Base-by-base conservation (phyloP, 179 eudicot species). In the Silene noctiflora region DNA sequence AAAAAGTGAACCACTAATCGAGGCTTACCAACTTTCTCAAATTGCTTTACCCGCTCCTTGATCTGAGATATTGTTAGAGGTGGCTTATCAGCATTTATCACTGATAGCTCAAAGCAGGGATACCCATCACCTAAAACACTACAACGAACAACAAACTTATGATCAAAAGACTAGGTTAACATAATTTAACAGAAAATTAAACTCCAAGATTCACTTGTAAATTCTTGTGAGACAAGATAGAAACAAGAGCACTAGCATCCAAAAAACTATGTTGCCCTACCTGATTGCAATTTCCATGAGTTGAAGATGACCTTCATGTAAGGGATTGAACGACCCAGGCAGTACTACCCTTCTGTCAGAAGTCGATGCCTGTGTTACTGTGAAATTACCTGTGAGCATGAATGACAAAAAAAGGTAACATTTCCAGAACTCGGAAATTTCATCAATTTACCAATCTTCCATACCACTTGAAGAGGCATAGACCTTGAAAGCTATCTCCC, bases 51-150 rank as follows among this genome's bases (percentile, higher is more conserved):
- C 55, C 99, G 91, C 58, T 90, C 91, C 85, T 91, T 95, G 67
- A 95, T 95, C 81, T 95, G 92, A 78, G 91, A 74, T 72, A 86
- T 74, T 39, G 92, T 87, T 71, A 95, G 75, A 62, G 99, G 96
- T 66, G 99, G 98, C 78, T 95, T 95, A 81, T 95, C 99, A 75
- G 98, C 99, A 85, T 95, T 95, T 68, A 95, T 76, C 75, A 90
- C 98, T 69, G 99, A 93, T 69, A 95, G 80, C 87, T 95, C 99
- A 85, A 95, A 95, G 85, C 98, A 93, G 0, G 92, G 97, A 82
- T 90, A 89, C 10, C 96, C 98, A 78, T 85, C 88, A 31, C 90
- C 92, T 81, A 83, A 76, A 82, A 91, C 89, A 83, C 99, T 95
- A 88, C 87, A 85, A 4, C 78, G 14, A 69, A 25, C 11, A 31